Conservation (phyloP, 2,329 filamentous ascomycete genomes). For the Trichoderma sp. region DNA sequence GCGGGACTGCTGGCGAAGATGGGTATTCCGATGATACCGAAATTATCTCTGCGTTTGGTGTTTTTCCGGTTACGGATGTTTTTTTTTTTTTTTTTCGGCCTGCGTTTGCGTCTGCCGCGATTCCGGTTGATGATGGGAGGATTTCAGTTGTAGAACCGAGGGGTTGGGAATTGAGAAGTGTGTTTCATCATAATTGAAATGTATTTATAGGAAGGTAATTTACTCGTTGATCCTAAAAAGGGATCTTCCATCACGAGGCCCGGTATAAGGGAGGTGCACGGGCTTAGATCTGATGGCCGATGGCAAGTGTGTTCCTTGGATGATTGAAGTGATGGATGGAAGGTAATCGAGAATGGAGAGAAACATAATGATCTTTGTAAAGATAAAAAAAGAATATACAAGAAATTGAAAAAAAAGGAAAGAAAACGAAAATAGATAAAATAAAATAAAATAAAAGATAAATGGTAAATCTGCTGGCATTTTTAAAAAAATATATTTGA, state of each 20-base stretch:
- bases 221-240: neutral
- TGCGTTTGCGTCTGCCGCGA: neutral
- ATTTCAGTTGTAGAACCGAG: neutral
- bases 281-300: conserved; percentile 13
- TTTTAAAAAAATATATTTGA: neutral
- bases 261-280: neutral
- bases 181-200: neutral
- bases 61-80: neutral
- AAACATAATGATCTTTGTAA: neutral
- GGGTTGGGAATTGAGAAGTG: neutral
- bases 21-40: conserved; percentile 1
- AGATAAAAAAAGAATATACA: neutral
- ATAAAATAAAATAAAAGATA: neutral
- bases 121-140: neutral
- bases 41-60: neutral
- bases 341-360: neutral
- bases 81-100: neutral
- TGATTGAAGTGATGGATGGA: neutral
- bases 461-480: neutral
- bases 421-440: neutral
- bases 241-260: conserved; percentile 5
- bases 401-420: neutral
- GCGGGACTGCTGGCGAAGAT: neutral
- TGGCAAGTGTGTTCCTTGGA: neutral
- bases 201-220: neutral